Percentiles rank a stretch among this genome's conserved stretches.
Conservation (phyloP, 495 filamentous ascomycete genomes). For the Darksidea phi region DNA sequence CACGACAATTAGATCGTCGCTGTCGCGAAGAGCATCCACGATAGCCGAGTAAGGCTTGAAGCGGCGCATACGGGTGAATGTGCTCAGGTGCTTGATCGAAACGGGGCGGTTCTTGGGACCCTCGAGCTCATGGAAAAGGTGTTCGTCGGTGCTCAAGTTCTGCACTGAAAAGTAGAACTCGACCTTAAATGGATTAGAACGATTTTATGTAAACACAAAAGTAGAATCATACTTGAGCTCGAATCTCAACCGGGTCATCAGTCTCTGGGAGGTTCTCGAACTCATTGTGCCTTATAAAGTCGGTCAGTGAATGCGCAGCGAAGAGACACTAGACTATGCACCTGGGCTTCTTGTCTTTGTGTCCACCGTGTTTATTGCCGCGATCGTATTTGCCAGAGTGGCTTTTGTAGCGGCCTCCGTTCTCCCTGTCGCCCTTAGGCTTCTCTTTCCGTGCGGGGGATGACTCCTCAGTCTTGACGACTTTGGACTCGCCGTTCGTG, state of each 20-base stretch:
- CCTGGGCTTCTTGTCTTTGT: slow-evolving; percentile 5
- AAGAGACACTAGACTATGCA: background rate
- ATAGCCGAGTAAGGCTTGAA: slow-evolving; percentile 83
- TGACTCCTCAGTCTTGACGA: slow-evolving; percentile 18
- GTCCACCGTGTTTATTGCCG: slow-evolving; percentile 8
- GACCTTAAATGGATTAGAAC: slow-evolving; percentile 57
- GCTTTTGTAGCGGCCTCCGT: slow-evolving; percentile 3
- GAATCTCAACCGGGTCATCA: slow-evolving; percentile 72
- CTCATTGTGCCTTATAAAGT: slow-evolving; percentile 40
- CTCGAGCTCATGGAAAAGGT: slow-evolving; percentile 71
- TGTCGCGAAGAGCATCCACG: slow-evolving; percentile 75
- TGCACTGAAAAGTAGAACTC: slow-evolving; percentile 97
- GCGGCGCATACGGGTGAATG: slow-evolving; percentile 89
- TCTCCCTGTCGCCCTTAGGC: background rate
- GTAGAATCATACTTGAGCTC: slow-evolving; percentile 62
- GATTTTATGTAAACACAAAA: slow-evolving; percentile 2
- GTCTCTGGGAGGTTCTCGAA: slow-evolving; percentile 60
- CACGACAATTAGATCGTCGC: slow-evolving; percentile 63
- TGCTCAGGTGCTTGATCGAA: slow-evolving; percentile 68
- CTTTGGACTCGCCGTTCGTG: background rate
- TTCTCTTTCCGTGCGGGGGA: background rate
- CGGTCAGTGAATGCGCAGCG: slow-evolving; percentile 3
- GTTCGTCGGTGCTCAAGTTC: slow-evolving; percentile 85
- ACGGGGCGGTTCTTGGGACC: slow-evolving; percentile 78
- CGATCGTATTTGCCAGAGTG: background rate